These are phyloP conservation scores for Euclidium syriacum DNA, from an alignment of 345 rosid genomes.

Conservation along the genomic window DNA sequence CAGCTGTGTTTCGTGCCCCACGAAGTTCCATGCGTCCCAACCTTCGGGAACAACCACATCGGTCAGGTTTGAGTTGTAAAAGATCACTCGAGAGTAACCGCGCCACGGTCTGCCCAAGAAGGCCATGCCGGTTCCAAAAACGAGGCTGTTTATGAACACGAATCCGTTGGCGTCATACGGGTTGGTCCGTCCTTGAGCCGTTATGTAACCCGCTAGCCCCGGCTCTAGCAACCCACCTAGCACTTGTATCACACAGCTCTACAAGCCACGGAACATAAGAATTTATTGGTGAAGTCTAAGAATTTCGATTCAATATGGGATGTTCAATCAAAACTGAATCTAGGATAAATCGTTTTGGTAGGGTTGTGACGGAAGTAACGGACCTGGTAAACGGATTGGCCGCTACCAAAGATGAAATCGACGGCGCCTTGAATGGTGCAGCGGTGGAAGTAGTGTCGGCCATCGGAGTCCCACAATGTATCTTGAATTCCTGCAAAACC, in stretches of 20 bases:
- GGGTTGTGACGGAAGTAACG: constrained; percentile 3
- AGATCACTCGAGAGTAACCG: constrained; percentile 46
- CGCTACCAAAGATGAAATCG: constrained; percentile 80
- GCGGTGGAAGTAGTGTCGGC: constrained; percentile 58
- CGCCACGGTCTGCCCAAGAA: constrained; percentile 57
- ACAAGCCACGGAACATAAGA: neutral
- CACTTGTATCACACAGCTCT: constrained; percentile 50
- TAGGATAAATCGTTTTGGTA: neutral
- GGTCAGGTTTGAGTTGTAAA: constrained; percentile 24
- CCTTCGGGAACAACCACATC: constrained; percentile 36
- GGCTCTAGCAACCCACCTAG: constrained; percentile 32
- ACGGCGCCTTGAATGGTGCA: constrained; percentile 78
- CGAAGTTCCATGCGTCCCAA: constrained; percentile 45
- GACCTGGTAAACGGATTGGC: constrained; percentile 73
- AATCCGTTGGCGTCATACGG: constrained; percentile 38
- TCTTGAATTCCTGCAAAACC: constrained; percentile 69
- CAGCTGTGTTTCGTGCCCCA: constrained; percentile 26
- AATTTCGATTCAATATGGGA: too few relatives aligned
- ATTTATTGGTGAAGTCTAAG: neutral
- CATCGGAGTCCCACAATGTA: constrained; percentile 69
- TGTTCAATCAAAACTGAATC: too few relatives aligned
- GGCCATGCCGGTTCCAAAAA: constrained; percentile 28
- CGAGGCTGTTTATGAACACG: constrained; percentile 34
- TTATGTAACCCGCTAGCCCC: constrained; percentile 36
- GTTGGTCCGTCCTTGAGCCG: constrained; percentile 47